These are phyloP conservation scores for Mycena rebaudengoi DNA, from an alignment of 768 basidiomycete species.

Conservation along the genomic window DNA sequence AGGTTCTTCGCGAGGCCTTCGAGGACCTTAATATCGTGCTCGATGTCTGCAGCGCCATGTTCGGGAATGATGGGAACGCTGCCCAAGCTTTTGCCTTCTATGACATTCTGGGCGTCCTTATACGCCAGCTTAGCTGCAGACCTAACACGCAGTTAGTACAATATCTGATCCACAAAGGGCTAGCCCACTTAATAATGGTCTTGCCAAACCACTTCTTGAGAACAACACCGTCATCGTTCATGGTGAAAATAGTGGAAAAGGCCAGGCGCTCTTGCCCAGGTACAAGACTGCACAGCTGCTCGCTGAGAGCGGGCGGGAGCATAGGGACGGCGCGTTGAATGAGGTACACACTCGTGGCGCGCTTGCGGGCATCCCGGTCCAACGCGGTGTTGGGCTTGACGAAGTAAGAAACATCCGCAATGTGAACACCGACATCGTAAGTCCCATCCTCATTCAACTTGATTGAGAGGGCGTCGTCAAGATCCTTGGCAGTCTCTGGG, in stretches of 20 bases:
- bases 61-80: constrained; percentile 62
- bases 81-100: constrained; percentile 74
- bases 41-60: constrained; percentile 68
- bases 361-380: constrained; percentile 96
- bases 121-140: constrained; percentile 91
- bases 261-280: constrained; percentile 91
- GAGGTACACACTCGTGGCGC: constrained; percentile 96
- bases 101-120: constrained; percentile 78
- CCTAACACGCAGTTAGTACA: constrained; percentile 49
- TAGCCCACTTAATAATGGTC: constrained; percentile 84
- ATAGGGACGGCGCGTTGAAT: constrained; percentile 97
- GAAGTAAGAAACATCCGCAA: constrained; percentile 96
- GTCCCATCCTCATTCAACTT: constrained; percentile 91
- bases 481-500: constrained; percentile 86
- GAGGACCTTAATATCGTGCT: constrained; percentile 78
- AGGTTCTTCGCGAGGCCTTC: constrained; percentile 77
- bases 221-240: constrained; percentile 83
- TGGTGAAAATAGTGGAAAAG: constrained; percentile 89
- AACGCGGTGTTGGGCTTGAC: constrained; percentile 95
- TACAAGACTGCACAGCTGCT: constrained; percentile 90
- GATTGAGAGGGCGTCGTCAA: constrained; percentile 95
- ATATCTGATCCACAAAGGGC: neutral
- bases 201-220: constrained; percentile 93
- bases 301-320: constrained; percentile 93
- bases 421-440: constrained; percentile 92